Evolutionary conservation across 1,284 basidiomycete genomes (phyloP).

Genomic region (Fomitopsis schrenkii): DNA sequence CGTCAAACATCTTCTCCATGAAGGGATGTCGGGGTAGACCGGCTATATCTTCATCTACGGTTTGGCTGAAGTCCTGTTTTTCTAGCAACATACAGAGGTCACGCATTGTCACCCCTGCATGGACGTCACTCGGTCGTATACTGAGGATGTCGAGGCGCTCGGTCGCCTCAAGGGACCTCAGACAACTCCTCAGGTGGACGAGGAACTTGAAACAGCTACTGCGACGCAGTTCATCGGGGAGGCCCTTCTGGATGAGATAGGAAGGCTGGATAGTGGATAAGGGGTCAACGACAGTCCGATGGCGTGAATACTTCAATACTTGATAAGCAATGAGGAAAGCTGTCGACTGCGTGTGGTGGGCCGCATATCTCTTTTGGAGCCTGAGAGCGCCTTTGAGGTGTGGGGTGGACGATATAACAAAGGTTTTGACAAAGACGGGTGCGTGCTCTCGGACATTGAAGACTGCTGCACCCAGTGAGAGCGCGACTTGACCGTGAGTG

Average conservation of each 20-base stretch:
- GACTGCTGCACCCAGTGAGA: background rate
- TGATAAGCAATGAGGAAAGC: constrained; percentile 34
- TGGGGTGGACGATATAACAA: background rate
- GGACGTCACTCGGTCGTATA: constrained; percentile 2
- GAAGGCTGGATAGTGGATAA: constrained; percentile 77
- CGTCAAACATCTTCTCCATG: constrained; percentile 22
- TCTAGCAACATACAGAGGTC: constrained; percentile 23
- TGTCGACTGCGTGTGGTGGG: background rate
- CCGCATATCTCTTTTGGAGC: background rate
- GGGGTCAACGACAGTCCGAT: constrained; percentile 60
- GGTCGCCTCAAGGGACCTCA: constrained; percentile 30
- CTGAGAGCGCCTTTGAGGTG: background rate
- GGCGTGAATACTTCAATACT: constrained; percentile 46
- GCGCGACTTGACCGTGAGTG: background rate
- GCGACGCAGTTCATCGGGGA: constrained; percentile 59
- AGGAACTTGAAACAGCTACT: constrained; percentile 67
- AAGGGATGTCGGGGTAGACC: constrained; percentile 15
- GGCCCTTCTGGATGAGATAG: constrained; percentile 70
- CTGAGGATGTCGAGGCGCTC: constrained; percentile 21
- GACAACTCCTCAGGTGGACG: constrained; percentile 63
- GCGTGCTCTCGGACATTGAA: background rate
- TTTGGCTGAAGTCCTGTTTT: constrained; percentile 19
- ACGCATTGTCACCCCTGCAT: constrained; percentile 14
- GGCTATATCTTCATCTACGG: constrained; percentile 20
- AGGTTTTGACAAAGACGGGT: background rate